Evolutionary conservation across 2,329 filamentous ascomycete species (phyloP), one percentile per base, ranked within the genome.

Genomic region (Rhinocladiella mackenziei): DNA sequence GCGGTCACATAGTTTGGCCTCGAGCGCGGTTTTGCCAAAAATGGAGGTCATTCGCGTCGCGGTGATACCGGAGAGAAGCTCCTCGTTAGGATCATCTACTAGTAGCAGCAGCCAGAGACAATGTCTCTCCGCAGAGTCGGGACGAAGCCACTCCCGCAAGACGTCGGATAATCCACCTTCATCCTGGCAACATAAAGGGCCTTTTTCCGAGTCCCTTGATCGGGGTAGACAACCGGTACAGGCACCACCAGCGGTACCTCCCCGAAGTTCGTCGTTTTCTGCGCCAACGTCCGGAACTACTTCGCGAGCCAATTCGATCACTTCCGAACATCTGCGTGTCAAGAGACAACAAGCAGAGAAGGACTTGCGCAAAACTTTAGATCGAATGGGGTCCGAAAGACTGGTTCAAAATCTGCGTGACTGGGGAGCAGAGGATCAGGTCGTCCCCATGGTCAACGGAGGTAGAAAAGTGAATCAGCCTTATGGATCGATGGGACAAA

Each of bases 1-100:
- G 5, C 58, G 62, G 37, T 60, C 65, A 8, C 53, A 58, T 18
- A 63, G 60, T 43, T 56, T 61, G 8, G 56, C 56, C 4, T 58
- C 61, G n/a, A 63, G 49, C 41, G 56, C 48, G 17, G 54, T 56
- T 29, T 60, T 59, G 11, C 54, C 55, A 10, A 57, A 60, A 17
- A 56, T 62, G 10, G 70, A 73, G 42, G 58, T 67, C 6, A 70
- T 71, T 35, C 67, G 66, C 6, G 70, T 73, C 25, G 66, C 72
- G 18, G 68, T 73, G 14, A 69, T 73, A 41, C 71, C 71, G 1
- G 62, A 73, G 49, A 61, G 71, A 46, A 62, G 56, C 20, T 72
- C 70, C 4, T 73, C 70, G 14, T 56, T 73, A 13, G 63, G 59
- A 30, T 65, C 62, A 11, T 65, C 69, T 18, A 54, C 56, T 4